Percentiles rank a stretch among this genome's conserved stretches.
Conservation (phyloP, 2,329 filamentous ascomycete genomes). For the Magnaporthales sp. region DNA sequence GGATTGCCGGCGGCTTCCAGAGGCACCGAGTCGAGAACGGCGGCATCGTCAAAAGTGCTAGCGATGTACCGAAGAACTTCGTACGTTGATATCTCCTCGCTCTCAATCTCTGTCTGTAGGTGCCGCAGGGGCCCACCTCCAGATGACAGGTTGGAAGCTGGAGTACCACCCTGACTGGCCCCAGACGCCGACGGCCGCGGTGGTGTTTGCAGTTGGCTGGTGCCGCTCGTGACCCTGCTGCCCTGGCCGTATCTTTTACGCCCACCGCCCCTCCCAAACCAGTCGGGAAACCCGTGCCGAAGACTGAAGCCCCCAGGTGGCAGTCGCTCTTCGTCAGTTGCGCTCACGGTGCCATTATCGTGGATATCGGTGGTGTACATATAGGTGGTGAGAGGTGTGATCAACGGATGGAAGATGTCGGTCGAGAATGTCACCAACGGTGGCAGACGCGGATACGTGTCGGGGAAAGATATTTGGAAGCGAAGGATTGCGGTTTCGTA, state of each 20-base stretch:
- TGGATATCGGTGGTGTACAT: constrained; percentile 78
- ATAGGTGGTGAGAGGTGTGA: constrained; percentile 90
- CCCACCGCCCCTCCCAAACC: constrained; percentile 61
- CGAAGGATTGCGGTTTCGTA: constrained; percentile 82
- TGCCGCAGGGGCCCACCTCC: constrained; percentile 17
- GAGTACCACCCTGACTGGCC: constrained; percentile 18
- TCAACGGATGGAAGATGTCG: constrained; percentile 89
- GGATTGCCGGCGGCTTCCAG: constrained; percentile 79
- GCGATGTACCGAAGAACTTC: constrained; percentile 74
- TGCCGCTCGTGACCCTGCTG: constrained; percentile 9
- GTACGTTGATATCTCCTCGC: constrained; percentile 44
- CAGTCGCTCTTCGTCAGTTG: constrained; percentile 72
- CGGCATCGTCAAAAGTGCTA: constrained; percentile 70
- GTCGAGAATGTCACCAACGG: constrained; percentile 83
- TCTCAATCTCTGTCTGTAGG: constrained; percentile 31
- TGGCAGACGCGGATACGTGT: constrained; percentile 68
- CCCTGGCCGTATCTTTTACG: constrained; percentile 17
- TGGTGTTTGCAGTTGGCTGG: constrained; percentile 10
- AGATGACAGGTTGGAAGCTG: constrained; percentile 14
- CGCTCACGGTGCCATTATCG: constrained; percentile 69
- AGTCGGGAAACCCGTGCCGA: constrained; percentile 80
- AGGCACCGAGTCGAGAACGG: constrained; percentile 68
- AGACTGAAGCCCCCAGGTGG: constrained; percentile 87
- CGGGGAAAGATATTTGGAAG: constrained; percentile 82
- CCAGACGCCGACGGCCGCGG: constrained; percentile 16